Base-by-base conservation (phyloP, 106 monocot species). In the Platanthera zijinensis region DNA sequence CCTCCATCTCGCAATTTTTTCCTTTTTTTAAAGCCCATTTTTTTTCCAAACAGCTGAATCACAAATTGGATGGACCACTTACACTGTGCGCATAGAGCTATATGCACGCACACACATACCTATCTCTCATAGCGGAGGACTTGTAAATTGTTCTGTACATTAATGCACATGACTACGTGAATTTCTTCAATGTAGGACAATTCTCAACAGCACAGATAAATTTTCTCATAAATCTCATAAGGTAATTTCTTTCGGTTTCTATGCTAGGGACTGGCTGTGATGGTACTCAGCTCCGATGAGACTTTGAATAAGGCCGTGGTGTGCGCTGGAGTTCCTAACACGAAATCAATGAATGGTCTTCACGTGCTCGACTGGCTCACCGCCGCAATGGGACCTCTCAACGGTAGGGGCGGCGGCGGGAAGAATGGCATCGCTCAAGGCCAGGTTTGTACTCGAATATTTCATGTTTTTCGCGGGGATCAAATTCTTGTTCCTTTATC, bases 361-460 rank as follows among this genome's bases (percentile, higher is more conserved):
- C 77, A 51, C 0, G 87, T 82, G 48, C 21, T 85, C 19, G 93
- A 96, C 30, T 96, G 96, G 96, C 82, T 96, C 12, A 89, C 78
- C 57, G 71, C 87, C 50, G 81, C 90, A n/a, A 78, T 96, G 76
- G 86, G 18, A 12, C 95, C 95, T 48, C 83, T 96, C 49, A 93
- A 91, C 11, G 96, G 96, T 69, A 91, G 83, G 78, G 90, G 96
- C 14, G 96, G 93, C 68, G 96, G 93, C 67, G 92, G 95, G n/a
- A 96, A 93, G 73, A 91, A 91, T 56, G 93, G 89, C 17, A 77
- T 89, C 70, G 96, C 92, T 57, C 96, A 93, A 82, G 96, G 96
- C 66, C 96, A 93, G 90, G 96, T 95, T 76, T 69, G 86, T 57
- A 17, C 1, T 74, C 48, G 19, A 48, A 56, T 25, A 22, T 19